Base-by-base conservation (phyloP, 192 early-diverging fungal species). In the Podila minutissima region DNA sequence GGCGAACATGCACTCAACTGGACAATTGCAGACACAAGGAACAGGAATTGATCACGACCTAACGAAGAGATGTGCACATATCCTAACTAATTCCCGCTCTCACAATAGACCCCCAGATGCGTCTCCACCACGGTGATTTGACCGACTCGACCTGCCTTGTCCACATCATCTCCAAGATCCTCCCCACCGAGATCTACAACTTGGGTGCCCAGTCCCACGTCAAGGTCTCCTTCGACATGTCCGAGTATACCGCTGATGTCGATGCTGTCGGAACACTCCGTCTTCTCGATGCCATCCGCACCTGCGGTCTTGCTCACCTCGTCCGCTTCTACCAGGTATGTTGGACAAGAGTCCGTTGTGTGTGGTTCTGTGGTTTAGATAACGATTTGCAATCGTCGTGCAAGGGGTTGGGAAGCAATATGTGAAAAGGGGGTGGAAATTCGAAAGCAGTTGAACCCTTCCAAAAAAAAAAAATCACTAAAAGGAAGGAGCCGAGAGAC, bases 191-290 rank as follows among this genome's bases (percentile, higher is more conserved):
- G 74, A 75, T 93, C 50, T 93, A 93, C 69, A 93, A 93, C 77
- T 83, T 93, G 60, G 92, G 89, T 70, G 92, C 92, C 41, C 92
- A 93, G 73, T 92, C 91, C 32, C 88, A 92, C 59, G 91, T 92
- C 72, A 91, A 93, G 73, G 90, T 92, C 31, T 91, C 89, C 5
- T 91, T 91, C 66, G 88, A 93, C 67, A 92, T 93, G 92, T 88
- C 91, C 22, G 91, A 93, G 76, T 93, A 93, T 78, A 93, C 91
- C 46, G 90, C 90, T 83, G 89, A 94, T 74, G 92, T 94, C 35
- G 92, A 94, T 84, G 93, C 85, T 29, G 83, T 94, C 26, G 93
- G 93, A 76, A 94, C 93, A 57, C 87, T 94, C 38, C 89, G 93
- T 77, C 84, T 93, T 10, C 76, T 94, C 19, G 92, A 94, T 83